phyloP scores from a whole-genome alignment of 2,329 filamentous ascomycete species.

The Endothia cerciana region DNA sequence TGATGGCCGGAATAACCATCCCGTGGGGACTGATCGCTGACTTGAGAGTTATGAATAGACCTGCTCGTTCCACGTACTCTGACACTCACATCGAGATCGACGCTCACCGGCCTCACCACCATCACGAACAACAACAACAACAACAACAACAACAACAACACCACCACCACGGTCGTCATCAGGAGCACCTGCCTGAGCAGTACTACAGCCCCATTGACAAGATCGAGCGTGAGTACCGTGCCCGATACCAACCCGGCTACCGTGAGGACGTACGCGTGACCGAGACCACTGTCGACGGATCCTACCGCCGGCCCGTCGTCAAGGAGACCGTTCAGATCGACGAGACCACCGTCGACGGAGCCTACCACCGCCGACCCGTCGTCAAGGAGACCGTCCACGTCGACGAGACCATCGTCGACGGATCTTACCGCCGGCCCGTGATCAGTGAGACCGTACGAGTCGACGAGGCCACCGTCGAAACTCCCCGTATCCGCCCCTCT shows the following conservation, averaged over 20 bases:
- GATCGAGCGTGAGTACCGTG: conserved; percentile 69
- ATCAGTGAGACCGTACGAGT: conserved; percentile 40
- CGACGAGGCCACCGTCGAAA: conserved; percentile 43
- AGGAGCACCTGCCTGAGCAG: conserved; percentile 31
- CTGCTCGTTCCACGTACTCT: conserved; percentile 50
- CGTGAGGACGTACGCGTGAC: conserved; percentile 42
- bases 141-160: conserved; percentile 30
- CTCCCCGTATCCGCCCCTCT: conserved; percentile 46
- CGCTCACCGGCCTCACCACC: conserved; percentile 39
- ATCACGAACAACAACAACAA: conserved; percentile 36
- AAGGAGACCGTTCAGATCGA: conserved; percentile 39
- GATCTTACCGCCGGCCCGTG: conserved; percentile 40
- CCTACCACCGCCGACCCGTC: conserved; percentile 37
- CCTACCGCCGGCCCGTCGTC: conserved; percentile 41
- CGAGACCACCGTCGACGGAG: conserved; percentile 43
- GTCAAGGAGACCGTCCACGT: conserved; percentile 67
- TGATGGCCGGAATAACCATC: background rate
- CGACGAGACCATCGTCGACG: conserved; percentile 44
- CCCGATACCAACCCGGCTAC: conserved; percentile 60
- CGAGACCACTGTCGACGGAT: conserved; percentile 43
- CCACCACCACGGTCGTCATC: conserved; percentile 40
- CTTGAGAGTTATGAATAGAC: conserved; percentile 37
- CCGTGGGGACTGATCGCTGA: conserved; percentile 14
- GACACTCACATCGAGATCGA: conserved; percentile 71
- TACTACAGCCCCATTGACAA: conserved; percentile 58